Evolutionary conservation across 2,329 filamentous ascomycete genomes (phyloP), one percentile per base, ranked within the genome.

Genomic region (Scytalidium lignicola): DNA sequence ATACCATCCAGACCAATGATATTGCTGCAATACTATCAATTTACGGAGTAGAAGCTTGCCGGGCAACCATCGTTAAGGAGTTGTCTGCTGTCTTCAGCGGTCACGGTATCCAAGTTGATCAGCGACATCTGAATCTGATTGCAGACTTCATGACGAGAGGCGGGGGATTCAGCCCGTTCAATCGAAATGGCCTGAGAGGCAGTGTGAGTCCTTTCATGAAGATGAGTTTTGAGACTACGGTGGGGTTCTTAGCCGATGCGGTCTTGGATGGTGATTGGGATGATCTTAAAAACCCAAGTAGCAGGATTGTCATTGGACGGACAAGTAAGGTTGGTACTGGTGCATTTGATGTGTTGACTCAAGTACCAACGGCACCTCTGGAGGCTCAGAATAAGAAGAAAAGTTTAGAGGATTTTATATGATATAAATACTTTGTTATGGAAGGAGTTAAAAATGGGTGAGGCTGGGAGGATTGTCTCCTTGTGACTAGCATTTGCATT

Each of bases 181-280:
- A 89, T 70, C 86, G 93, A 44, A 95, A 88, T 64, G 93, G 92
- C 1, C 74, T 99, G 52, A 84, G 83, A 64, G 84, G 88, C 56
- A 91, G 89, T 62, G 85, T 92, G 22, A 91, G 85, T 57, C 90
- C 93, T 0, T 92, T 99, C 60, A 92, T 93, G 70, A 97, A 97
- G 78, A 97, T 97, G 92, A 95, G 89, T 67, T 99, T 97, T 72
- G 93, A 99, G 78, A 99, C 93, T 3, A 99, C 93, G 2, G 80
- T 97, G 37, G 85, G 87, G 1, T 96, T 96, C 74, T 76, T 99
- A 62, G 91, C 88, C 67, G 93, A 97, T 64, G 91, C 93, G 1
- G 86, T 96, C 21, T 74, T 95, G 50, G 90, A 95, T 62, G 85
- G 88, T 44, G 93, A 97, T 67, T 89, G 83, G 77, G 93, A 99